Percentiles rank a stretch among this genome's conserved stretches.
Evolutionary conservation across 345 rosid species (phyloP).

Genomic region (Brassica incana): DNA sequence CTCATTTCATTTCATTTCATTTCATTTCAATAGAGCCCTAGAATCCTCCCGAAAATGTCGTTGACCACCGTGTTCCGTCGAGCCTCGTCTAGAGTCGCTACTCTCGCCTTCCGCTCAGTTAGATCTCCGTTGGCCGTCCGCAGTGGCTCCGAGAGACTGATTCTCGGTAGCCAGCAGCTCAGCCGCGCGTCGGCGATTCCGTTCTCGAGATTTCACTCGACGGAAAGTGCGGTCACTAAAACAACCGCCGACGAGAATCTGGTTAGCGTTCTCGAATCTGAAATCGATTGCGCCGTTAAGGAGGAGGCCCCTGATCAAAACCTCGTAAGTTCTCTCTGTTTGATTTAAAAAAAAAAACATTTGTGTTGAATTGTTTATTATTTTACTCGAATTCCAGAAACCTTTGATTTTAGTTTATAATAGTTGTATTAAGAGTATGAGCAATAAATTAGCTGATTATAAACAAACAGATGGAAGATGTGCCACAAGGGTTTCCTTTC

Average conservation of each 20-base stretch:
- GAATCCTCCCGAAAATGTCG: constrained; percentile 32
- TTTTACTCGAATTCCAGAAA: background rate
- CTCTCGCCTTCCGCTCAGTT: constrained; percentile 44
- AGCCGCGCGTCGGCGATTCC: constrained; percentile 10
- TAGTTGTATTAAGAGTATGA: background rate
- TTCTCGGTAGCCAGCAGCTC: constrained; percentile 30
- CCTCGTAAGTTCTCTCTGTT: constrained; percentile 28
- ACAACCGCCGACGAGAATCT: constrained; percentile 48
- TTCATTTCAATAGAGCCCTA: background rate
- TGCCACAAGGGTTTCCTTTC: constrained; percentile 59
- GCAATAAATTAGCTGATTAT: background rate
- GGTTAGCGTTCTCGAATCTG: constrained; percentile 48
- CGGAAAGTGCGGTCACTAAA: constrained; percentile 31
- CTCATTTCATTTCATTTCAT: constrained; percentile 17
- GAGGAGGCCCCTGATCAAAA: constrained; percentile 32
- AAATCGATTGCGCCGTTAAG: constrained; percentile 56
- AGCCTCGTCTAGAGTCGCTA: constrained; percentile 41
- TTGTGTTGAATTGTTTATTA: background rate
- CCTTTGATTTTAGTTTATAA: background rate
- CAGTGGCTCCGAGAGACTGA: constrained; percentile 21
- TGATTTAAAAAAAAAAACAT: background rate
- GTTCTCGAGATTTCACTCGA: constrained; percentile 32
- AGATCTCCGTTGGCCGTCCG: constrained; percentile 43
- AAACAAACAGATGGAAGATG: constrained; percentile 35
- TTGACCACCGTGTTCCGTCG: constrained; percentile 46